Percentiles rank a stretch among this genome's conserved stretches.
These are phyloP conservation scores for Pisolithus tinctorius DNA, from an alignment of 768 basidiomycete species.

Conservation along the genomic window DNA sequence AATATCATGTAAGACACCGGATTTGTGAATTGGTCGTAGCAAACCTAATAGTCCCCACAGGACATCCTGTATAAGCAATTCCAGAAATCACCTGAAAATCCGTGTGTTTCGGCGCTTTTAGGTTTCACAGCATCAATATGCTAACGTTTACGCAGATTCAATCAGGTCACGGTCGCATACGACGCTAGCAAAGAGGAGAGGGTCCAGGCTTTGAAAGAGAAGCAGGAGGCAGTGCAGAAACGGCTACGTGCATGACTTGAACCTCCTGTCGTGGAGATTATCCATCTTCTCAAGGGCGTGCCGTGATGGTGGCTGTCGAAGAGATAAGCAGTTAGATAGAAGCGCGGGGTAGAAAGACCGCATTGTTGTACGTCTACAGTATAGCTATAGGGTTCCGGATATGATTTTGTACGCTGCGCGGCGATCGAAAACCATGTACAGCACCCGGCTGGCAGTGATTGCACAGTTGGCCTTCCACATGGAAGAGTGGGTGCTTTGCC, in stretches of 20 bases:
- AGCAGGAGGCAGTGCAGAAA: slow-evolving; percentile 56
- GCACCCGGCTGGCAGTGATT: too few species aligned
- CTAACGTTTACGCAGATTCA: slow-evolving; percentile 50
- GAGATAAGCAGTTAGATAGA: too few species aligned
- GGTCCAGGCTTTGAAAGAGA: slow-evolving; percentile 64
- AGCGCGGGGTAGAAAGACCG: too few species aligned
- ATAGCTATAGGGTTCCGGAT: too few species aligned
- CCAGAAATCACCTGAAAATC: slow-evolving; percentile 94
- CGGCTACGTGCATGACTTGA: slow-evolving; percentile 44
- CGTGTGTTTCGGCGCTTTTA: slow-evolving; percentile 43
- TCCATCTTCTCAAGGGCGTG: too few species aligned
- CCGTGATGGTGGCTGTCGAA: too few species aligned
- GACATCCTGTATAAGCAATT: slow-evolving; percentile 90
- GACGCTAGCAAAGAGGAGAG: slow-evolving; percentile 88
- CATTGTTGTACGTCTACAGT: too few species aligned
- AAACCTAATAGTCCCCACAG: slow-evolving; percentile 28
- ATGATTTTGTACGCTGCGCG: too few species aligned
- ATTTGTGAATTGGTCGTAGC: not conserved
- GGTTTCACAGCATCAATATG: not conserved
- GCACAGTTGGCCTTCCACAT: too few species aligned
- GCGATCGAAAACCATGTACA: too few species aligned
- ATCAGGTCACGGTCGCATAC: slow-evolving; percentile 71
- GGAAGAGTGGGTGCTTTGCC: too few species aligned
- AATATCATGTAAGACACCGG: slow-evolving; percentile 60
- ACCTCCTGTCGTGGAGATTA: not conserved